These are phyloP conservation scores for Boletus subcaerulescens DNA, from an alignment of 768 basidiomycete species.

Conservation along the genomic window DNA sequence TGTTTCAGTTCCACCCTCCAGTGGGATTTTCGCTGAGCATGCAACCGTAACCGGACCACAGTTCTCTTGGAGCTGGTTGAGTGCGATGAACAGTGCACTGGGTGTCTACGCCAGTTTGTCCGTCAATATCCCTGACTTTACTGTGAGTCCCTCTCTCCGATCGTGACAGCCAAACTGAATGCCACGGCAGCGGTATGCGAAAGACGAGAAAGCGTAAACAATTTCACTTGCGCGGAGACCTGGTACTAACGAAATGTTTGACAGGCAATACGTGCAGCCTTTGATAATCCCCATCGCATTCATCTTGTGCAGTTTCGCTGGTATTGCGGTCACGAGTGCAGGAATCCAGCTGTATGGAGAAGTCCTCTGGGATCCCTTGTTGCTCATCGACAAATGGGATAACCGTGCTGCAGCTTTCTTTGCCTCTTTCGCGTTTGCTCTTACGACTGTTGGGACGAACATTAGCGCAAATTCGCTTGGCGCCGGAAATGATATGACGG, in stretches of 20 bases:
- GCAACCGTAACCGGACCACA: constrained; percentile 46
- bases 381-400: constrained; percentile 76
- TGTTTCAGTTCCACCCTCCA: constrained; percentile 58
- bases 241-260: constrained; percentile 3
- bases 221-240: background rate
- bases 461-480: constrained; percentile 62
- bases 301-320: constrained; percentile 73
- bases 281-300: constrained; percentile 75
- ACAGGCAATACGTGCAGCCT: constrained; percentile 70
- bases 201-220: constrained; percentile 40
- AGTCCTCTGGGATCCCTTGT: constrained; percentile 58
- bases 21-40: constrained; percentile 55
- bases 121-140: constrained; percentile 87
- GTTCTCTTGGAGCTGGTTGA: constrained; percentile 75
- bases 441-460: constrained; percentile 37
- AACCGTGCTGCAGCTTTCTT: constrained; percentile 88
- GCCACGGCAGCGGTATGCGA: constrained; percentile 62
- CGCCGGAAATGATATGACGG: constrained; percentile 85
- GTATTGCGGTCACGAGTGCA: constrained; percentile 78
- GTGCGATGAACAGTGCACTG: constrained; percentile 70
- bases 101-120: constrained; percentile 71
- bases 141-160: constrained; percentile 31
- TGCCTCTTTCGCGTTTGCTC: constrained; percentile 65
- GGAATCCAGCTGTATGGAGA: constrained; percentile 56
- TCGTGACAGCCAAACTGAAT: background rate